Conservation (phyloP, 176 grass and related monocot species). For the Musa itinerans region DNA sequence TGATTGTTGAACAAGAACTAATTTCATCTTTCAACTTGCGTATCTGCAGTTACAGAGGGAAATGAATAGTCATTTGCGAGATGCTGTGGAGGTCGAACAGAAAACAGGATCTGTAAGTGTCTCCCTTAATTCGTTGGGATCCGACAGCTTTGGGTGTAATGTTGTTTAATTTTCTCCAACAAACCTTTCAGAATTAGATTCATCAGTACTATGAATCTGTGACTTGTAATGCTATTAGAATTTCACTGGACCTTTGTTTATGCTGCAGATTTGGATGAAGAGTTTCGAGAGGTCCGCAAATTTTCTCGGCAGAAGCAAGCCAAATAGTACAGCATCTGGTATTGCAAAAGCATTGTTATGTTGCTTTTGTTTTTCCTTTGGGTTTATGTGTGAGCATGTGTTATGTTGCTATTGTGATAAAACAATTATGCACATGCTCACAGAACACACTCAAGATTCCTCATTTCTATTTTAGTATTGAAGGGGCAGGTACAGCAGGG, state of each 20-base stretch:
- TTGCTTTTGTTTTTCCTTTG: neutral
- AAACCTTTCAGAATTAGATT: neutral
- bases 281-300: conserved; percentile 4
- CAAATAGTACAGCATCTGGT: neutral
- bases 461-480: neutral
- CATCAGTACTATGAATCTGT: neutral
- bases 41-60: conserved; percentile 3
- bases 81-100: neutral
- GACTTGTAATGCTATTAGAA: neutral
- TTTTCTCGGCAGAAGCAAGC: neutral
- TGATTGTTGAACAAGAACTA: neutral
- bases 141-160: neutral
- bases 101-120: conserved; percentile 19
- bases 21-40: neutral
- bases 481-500: conserved; percentile 1
- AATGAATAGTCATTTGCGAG: neutral
- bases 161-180: neutral
- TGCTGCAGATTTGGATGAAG: conserved; percentile 15
- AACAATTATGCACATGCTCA: neutral
- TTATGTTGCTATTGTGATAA: neutral
- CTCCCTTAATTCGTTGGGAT: neutral
- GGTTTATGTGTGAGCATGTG: neutral
- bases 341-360: neutral
- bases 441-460: neutral
- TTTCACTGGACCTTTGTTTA: neutral